These are phyloP conservation scores for Brettanomyces bruxellensis DNA, from an alignment of 805 yeast genomes.

Conservation along the genomic window DNA sequence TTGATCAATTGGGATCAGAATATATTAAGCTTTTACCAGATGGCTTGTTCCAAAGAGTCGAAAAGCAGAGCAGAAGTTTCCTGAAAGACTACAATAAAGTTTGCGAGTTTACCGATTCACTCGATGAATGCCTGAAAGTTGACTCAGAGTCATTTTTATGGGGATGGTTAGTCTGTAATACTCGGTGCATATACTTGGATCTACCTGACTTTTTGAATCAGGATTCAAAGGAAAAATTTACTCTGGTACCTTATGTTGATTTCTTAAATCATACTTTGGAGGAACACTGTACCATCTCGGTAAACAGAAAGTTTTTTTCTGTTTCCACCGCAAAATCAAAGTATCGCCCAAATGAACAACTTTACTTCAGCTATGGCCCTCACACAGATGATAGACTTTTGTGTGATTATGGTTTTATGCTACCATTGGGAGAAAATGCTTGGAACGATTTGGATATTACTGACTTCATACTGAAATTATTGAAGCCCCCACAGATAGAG, in stretches of 20 bases:
- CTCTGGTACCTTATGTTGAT: constrained; percentile 89
- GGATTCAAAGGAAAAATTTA: constrained; percentile 53
- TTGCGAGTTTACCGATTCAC: constrained; percentile 10
- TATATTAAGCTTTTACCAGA: constrained; percentile 29
- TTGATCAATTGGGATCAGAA: constrained; percentile 10
- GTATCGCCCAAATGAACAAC: constrained; percentile 36
- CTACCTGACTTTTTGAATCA: constrained; percentile 36
- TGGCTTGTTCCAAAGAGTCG: constrained; percentile 30
- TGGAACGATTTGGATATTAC: constrained; percentile 71
- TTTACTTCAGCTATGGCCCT: constrained; percentile 76
- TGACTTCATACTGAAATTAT: constrained; percentile 26
- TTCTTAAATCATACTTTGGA: constrained; percentile 63
- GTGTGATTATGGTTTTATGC: constrained; percentile 80
- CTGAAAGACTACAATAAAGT: constrained; percentile 33
- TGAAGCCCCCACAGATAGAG: constrained; percentile 29
- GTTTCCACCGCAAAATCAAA: constrained; percentile 33
- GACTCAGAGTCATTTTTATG: constrained; percentile 35
- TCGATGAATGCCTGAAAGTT: constrained; percentile 2
- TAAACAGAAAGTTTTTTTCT: constrained; percentile 40
- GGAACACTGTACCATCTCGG: constrained; percentile 44
- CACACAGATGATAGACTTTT: constrained; percentile 77
- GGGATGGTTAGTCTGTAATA: constrained; percentile 84
- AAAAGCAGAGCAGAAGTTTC: constrained; percentile 34
- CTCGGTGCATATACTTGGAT: constrained; percentile 80
- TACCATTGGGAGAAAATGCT: constrained; percentile 32